These are phyloP conservation scores for Rubia balearica DNA, from an alignment of 305 asterid species.

Conservation along the genomic window DNA sequence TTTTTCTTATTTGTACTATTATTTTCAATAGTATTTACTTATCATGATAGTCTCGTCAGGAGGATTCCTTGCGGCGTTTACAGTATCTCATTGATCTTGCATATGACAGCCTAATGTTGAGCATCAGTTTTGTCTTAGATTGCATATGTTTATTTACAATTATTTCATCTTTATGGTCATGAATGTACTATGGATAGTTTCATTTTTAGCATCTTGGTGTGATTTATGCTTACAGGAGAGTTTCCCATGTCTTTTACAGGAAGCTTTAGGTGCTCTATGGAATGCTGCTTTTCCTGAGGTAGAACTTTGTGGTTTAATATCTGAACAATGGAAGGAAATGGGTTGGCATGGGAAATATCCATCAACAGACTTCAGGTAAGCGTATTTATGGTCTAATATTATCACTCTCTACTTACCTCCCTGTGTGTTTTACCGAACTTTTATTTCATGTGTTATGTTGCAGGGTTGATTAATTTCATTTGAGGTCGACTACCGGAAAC, in stretches of 20 bases:
- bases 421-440: constrained; percentile 11
- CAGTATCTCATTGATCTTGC: constrained; percentile 77
- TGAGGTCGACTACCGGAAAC: constrained; percentile 27
- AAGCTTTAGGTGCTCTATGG: constrained; percentile 84
- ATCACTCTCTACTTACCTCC: background rate
- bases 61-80: constrained; percentile 75
- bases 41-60: constrained; percentile 43
- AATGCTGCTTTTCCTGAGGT: constrained; percentile 84
- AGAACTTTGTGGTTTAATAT: constrained; percentile 65
- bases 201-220: background rate
- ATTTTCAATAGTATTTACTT: background rate
- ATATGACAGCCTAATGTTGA: constrained; percentile 66
- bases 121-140: constrained; percentile 63
- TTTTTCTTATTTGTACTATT: background rate
- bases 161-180: constrained; percentile 2
- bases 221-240: background rate
- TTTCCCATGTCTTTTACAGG: constrained; percentile 36
- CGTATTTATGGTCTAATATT: background rate
- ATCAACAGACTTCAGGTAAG: constrained; percentile 90
- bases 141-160: background rate
- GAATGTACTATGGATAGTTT: constrained; percentile 1
- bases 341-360: constrained; percentile 99
- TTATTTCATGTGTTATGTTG: constrained; percentile 16
- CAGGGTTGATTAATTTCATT: constrained; percentile 95
- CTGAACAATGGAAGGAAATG: constrained; percentile 99